Base-by-base conservation (phyloP, 805 yeast genomes). In the Yarrowia sp. region DNA sequence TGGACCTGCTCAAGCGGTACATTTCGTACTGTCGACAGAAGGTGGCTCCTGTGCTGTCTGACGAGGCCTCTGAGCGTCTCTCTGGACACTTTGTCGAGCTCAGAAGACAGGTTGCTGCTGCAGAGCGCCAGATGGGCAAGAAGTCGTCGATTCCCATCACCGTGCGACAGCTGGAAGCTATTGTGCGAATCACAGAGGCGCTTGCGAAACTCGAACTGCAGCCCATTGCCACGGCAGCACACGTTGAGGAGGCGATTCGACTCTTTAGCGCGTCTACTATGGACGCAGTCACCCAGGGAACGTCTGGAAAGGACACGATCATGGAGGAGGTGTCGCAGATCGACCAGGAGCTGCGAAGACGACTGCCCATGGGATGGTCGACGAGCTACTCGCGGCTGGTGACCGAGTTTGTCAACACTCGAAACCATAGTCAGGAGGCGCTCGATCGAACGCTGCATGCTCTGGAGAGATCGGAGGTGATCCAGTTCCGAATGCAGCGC, bases 121-220 rank as follows among this genome's bases (percentile, higher is more conserved):
- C 84, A 68, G 99, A 94, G 77, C 78, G 84, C 16, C 85, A 85
- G 65, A 84, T 91, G 65, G 86, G 90, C 65, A 97, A 88, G 71
- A 81, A 97, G 68, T 91, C 97, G 0, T 87, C 97, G 1, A 94
- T 94, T 70, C 99, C 99, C 29, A 93, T 94, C 70, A 94, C 99
- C 0, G 85, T 94, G 46, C 91, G 99, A 80, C 99, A 94, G 77
- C 80, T 94, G 65, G 99, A 94, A 76, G 99, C 99, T 38, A 90
- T 94, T 68, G 84, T 94, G 53, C 92, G 99, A 77, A 94, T 94
- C 61, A 84, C 97, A 1, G 99, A 94, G 76, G 83, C 97, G 0
- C 77, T 94, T 62, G 99, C 99, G 7, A 94, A 94, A 73, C 73
- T 94, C 63, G 85, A 86, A 62, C 77, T 94, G 62, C 80, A 87